Percentiles rank a stretch among this genome's conserved stretches.
phyloP scores from a whole-genome alignment of 192 early-diverging fungal genomes.

The Linnemannia zychae region DNA sequence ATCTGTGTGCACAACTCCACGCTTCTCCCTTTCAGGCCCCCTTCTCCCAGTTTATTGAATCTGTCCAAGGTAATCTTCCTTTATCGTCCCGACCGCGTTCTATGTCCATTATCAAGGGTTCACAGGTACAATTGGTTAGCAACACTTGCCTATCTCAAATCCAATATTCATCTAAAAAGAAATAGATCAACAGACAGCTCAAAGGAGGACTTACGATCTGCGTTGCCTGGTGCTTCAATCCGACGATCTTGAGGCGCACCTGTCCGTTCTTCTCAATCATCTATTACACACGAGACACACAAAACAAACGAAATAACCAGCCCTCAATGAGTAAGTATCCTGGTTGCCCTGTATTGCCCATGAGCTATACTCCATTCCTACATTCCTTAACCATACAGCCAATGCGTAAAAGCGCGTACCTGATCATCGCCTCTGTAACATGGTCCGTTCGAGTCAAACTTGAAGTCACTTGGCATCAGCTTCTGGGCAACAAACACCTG shows the following conservation, averaged over 20 bases:
- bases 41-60: slow-evolving; percentile 60
- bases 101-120: slow-evolving; percentile 36
- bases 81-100: slow-evolving; percentile 97
- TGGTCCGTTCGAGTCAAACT: slow-evolving; percentile 91
- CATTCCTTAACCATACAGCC: background rate
- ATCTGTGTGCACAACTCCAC: background rate
- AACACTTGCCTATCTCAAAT: background rate
- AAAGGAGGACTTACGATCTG: slow-evolving; percentile 85
- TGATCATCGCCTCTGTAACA: slow-evolving; percentile 78
- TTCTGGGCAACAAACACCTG: slow-evolving; percentile 91
- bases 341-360: background rate
- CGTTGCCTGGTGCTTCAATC: slow-evolving; percentile 90
- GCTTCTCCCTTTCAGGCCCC: background rate
- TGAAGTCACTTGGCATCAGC: slow-evolving; percentile 90
- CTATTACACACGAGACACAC: slow-evolving; percentile 24
- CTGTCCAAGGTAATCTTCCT: slow-evolving; percentile 95
- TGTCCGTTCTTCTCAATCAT: slow-evolving; percentile 89
- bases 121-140: background rate
- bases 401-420: slow-evolving; percentile 38
- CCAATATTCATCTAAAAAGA: background rate
- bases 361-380: too few relatives aligned
- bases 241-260: slow-evolving; percentile 91
- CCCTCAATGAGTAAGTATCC: too few relatives aligned
- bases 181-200: too few relatives aligned
- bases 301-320: background rate